Conservation (phyloP, 768 basidiomycete genomes). For the Russula dissimulans region DNA sequence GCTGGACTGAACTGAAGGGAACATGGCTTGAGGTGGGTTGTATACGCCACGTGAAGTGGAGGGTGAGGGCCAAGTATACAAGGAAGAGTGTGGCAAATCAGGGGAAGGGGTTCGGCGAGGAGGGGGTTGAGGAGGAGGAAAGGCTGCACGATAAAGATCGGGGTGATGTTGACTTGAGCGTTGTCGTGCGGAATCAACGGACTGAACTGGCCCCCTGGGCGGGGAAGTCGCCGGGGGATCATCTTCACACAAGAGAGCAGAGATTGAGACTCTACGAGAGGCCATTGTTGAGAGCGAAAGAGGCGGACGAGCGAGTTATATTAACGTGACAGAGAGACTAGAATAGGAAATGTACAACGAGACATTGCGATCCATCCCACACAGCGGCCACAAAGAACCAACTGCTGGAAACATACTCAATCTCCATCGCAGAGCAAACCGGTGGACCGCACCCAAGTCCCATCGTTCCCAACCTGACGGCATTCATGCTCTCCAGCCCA, state of each 20-base stretch:
- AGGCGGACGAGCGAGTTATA: too few species aligned
- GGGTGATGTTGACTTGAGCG: not conserved
- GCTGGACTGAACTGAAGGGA: not conserved
- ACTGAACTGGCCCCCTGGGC: slow-evolving; percentile 2
- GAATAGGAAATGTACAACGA: slow-evolving; percentile 59
- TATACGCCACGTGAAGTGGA: not conserved
- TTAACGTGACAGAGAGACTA: slow-evolving; percentile 12
- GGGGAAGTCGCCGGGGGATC: slow-evolving; percentile 5
- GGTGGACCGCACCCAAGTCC: slow-evolving; percentile 82
- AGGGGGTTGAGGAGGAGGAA: slow-evolving; percentile 20
- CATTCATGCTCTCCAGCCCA: slow-evolving; percentile 59
- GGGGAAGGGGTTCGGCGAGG: slow-evolving; percentile 23
- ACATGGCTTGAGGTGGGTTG: slow-evolving; percentile 2
- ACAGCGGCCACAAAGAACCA: slow-evolving; percentile 55
- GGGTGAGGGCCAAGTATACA: slow-evolving; percentile 2
- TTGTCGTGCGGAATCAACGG: not conserved
- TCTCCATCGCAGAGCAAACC: slow-evolving; percentile 29
- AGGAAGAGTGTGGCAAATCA: not conserved
- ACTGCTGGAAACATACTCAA: slow-evolving; percentile 30
- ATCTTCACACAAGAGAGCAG: slow-evolving; percentile 59
- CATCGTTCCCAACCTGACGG: slow-evolving; percentile 39
- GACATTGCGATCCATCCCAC: slow-evolving; percentile 81
- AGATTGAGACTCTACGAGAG: slow-evolving; percentile 65
- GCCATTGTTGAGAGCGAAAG: slow-evolving; percentile 33
- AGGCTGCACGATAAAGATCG: slow-evolving; percentile 15